phyloP scores from a whole-genome alignment of 768 basidiomycete genomes.

The Coprinopsis sp. region DNA sequence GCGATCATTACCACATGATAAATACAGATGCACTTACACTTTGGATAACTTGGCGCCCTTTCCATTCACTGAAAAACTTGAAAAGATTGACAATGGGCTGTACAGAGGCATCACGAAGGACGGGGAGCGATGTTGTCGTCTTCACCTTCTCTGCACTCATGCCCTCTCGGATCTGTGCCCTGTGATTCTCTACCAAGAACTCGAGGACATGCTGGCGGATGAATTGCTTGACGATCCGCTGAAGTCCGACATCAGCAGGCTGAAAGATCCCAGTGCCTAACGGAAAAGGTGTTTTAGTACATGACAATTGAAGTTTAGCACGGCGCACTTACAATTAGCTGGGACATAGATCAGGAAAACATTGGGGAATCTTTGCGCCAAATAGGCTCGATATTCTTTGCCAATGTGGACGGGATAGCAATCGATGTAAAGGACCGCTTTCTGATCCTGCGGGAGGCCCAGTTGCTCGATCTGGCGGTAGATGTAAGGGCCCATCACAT shows the following conservation, averaged over 20 bases:
- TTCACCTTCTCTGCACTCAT: constrained; percentile 8
- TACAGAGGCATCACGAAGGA: constrained; percentile 18
- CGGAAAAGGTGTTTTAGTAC: background rate
- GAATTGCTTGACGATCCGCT: constrained; percentile 23
- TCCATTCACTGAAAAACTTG: constrained; percentile 8
- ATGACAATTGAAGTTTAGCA: background rate
- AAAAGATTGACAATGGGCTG: constrained; percentile 13
- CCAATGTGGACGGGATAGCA: constrained; percentile 25
- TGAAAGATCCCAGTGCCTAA: constrained; percentile 16
- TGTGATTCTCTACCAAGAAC: constrained; percentile 15
- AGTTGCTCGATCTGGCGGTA: constrained; percentile 9
- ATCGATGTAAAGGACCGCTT: constrained; percentile 20
- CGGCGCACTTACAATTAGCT: constrained; percentile 18
- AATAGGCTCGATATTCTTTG: constrained; percentile 16
- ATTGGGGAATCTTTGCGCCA: constrained; percentile 14
- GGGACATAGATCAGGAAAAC: constrained; percentile 22
- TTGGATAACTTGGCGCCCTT: background rate
- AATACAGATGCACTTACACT: background rate
- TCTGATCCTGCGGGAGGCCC: constrained; percentile 15
- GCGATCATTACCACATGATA: background rate
- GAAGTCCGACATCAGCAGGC: constrained; percentile 26
- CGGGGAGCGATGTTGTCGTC: constrained; percentile 5
- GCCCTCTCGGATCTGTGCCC: constrained; percentile 12
- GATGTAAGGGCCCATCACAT: constrained; percentile 15
- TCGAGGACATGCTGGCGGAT: constrained; percentile 14